Base-by-base conservation (phyloP, 176 grass and related monocot species). In the Neostapfia colusana region DNA sequence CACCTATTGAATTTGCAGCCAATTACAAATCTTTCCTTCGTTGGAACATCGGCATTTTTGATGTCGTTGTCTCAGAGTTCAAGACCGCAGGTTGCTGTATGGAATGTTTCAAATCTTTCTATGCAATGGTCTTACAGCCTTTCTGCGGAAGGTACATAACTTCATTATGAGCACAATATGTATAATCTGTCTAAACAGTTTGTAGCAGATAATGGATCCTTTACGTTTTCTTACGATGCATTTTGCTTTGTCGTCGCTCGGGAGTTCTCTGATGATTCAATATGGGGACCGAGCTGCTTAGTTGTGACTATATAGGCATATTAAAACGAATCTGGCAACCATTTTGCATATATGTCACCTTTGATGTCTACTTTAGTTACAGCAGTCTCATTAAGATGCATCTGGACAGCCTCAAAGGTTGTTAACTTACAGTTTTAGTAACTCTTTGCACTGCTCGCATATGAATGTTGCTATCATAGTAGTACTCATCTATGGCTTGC, bases 101-200 rank as follows among this genome's bases (percentile, higher is more conserved):
- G 91, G 95, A 90, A 88, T 85, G 86, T 84, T 63, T 86, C 91
- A 71, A 95, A 85, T 40, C 69, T 95, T 81, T 90, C 76, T 34
- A 85, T 90, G 73, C 85, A 84, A 28, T 99, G 95, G 95, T 92
- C 91, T 27, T 95, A 95, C 80, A 92, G 80, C 62, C 81, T 99
- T 76, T 86, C 86, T 54, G 87, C 83, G 18, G 91, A 99, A 90
- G 95, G 95, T 98, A 82, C 58, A 69, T 51, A 54, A 79, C 49
- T 69, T 27, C 10, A 7, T 8, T 53, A 43, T 37, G 44, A 68
- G 54, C 34, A 51, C 48, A 73, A 21, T 82, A 21, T 78, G 1
- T 63, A 43, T 61, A 61, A 14, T 38, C 15, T 2, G 12, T 38
- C 15, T 4, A 48, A 74, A 36, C 27, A 56, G 1, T 66, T 44